Evolutionary conservation across 495 filamentous ascomycete species (phyloP).

Genomic region (Xanthoparmelia taractica): DNA sequence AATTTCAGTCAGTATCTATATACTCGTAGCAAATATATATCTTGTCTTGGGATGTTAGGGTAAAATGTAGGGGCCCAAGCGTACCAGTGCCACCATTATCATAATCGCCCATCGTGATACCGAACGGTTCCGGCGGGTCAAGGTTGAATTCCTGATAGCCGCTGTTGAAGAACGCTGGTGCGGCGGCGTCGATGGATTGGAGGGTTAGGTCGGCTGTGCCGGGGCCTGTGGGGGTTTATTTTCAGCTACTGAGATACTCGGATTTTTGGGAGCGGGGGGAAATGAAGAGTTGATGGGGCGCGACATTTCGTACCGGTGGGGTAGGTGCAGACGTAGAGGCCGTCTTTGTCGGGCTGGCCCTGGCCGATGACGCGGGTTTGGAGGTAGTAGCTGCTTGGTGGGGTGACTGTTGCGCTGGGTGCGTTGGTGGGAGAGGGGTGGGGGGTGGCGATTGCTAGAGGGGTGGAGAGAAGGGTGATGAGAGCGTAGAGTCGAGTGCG

Average conservation of each 20-base stretch:
- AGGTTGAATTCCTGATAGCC: slow-evolving; percentile 36
- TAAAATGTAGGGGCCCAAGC: no score
- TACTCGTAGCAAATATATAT: no score
- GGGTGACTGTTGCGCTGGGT: slow-evolving; percentile 21
- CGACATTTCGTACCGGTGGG: slow-evolving; percentile 34
- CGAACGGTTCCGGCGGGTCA: slow-evolving; percentile 35
- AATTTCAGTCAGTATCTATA: no score
- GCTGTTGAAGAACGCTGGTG: slow-evolving; percentile 37
- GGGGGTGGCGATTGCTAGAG: neutral
- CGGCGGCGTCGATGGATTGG: slow-evolving; percentile 27
- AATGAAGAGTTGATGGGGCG: neutral
- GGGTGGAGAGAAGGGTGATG: neutral
- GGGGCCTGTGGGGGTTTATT: slow-evolving; percentile 26
- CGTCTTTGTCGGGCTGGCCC: slow-evolving; percentile 27
- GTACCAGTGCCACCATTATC: slow-evolving; percentile 27
- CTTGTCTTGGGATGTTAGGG: no score
- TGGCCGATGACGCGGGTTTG: slow-evolving; percentile 32
- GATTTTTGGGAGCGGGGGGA: neutral
- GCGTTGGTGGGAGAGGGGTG: neutral
- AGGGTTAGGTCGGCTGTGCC: slow-evolving; percentile 42
- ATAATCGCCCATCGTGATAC: slow-evolving; percentile 28
- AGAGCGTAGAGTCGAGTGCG: neutral
- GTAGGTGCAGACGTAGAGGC: slow-evolving; percentile 42
- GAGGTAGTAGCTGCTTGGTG: slow-evolving; percentile 35
- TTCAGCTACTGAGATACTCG: neutral